phyloP scores from a whole-genome alignment of 148 eudicot species.

The Amaranthus hypochondriacus region DNA sequence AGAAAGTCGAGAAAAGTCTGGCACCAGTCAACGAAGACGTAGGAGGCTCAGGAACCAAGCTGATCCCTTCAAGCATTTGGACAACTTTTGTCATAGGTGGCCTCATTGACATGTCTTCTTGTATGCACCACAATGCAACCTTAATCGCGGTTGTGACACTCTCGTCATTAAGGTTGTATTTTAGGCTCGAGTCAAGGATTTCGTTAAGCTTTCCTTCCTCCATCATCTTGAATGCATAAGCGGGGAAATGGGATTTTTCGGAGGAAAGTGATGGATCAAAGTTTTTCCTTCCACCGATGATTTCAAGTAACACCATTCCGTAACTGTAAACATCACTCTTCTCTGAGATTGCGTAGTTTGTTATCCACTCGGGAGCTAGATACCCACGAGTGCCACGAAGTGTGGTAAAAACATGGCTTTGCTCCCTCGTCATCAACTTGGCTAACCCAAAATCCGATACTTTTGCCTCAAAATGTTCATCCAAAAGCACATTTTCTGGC shows the following conservation, averaged over 20 bases:
- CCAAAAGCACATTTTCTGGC: slow-evolving; percentile 93
- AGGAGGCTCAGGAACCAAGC: slow-evolving; percentile 69
- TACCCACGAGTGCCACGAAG: slow-evolving; percentile 92
- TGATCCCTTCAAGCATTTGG: slow-evolving; percentile 93
- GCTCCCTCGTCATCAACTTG: slow-evolving; percentile 88
- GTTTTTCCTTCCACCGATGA: slow-evolving; percentile 87
- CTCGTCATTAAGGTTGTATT: slow-evolving; percentile 53
- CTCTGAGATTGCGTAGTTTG: slow-evolving; percentile 92
- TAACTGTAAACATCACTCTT: slow-evolving; percentile 99
- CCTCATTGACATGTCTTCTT: slow-evolving; percentile 76
- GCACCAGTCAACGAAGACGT: slow-evolving; percentile 61
- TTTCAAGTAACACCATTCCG: slow-evolving; percentile 93
- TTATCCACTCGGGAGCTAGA: slow-evolving; percentile 96
- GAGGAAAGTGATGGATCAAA: slow-evolving; percentile 56
- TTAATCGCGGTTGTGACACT: slow-evolving; percentile 55
- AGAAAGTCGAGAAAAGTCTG: slow-evolving; percentile 39
- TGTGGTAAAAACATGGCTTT: slow-evolving; percentile 85
- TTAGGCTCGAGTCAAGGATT: slow-evolving; percentile 55
- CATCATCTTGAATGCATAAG: slow-evolving; percentile 85
- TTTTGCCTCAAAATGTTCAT: slow-evolving; percentile 69
- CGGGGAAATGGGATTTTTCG: slow-evolving; percentile 81
- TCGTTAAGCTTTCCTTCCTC: slow-evolving; percentile 76
- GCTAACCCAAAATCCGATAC: slow-evolving; percentile 97
- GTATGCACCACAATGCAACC: slow-evolving; percentile 97
- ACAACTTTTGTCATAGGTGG: slow-evolving; percentile 89